Base-by-base conservation (phyloP, 164 flowering plant genomes). In the Sextonia rubra region DNA sequence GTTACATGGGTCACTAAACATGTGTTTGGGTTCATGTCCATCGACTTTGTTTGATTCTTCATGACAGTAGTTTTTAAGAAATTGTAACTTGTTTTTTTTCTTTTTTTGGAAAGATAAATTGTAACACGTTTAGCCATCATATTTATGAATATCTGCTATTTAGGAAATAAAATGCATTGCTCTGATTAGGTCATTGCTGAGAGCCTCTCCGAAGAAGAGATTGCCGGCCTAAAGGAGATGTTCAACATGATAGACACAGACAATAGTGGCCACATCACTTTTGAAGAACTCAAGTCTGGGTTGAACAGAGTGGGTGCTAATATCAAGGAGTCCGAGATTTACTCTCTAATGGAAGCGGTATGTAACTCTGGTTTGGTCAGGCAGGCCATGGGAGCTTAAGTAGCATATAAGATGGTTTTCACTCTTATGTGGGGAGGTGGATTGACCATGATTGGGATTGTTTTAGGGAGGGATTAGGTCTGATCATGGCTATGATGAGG, bases 161-260 rank as follows among this genome's bases (percentile, higher is more conserved):
- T 64, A 26, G 15, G 15, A 29, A 64, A 64, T 64, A 18, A 22
- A 61, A 25, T 62, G 44, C 18, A 37, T 61, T 32, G 24, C 60
- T 15, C 66, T 66, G 47, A 49, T 47, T 70, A 93, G 97, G 88
- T 94, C 32, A 94, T 94, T 75, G 98, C 98, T 2, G 91, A 89
- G 73, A 81, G 76, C 77, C 89, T 94, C 2, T 90, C 93, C 14
- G 93, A 90, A 75, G 98, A 94, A 71, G 98, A 94, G 84, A 91
- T 93, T 67, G 97, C 91, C 26, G 98, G 99, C 52, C 76, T 94
- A 23, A 92, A 82, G 80, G 89, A 91, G 77, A 92, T 90, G 93
- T 94, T 93, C 81, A 90, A 87, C 79, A 86, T 85, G 87, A 90
- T 94, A 66, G 98, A 94, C 76, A 79, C 95, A 17, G 95, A 93